Conservation (phyloP, 78 protist genomes). For the Dictyostelium intermedium region DNA sequence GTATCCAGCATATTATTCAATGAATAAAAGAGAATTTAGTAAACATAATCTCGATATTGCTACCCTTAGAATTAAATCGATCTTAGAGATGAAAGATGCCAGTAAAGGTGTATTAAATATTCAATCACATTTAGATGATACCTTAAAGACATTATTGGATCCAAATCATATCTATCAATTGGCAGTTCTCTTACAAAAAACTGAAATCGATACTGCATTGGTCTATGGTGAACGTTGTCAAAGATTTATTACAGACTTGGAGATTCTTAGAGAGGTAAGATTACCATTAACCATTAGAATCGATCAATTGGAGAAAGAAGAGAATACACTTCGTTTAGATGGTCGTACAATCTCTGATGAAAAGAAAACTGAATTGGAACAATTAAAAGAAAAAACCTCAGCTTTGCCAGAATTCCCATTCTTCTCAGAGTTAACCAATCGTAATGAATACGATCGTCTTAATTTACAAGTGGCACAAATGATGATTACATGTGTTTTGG, state of each 20-base stretch:
- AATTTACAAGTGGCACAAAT: conserved; percentile 36
- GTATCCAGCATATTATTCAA: background rate
- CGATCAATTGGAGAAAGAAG: background rate
- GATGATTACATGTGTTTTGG: conserved; percentile 53
- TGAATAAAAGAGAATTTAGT: background rate
- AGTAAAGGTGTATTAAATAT: background rate
- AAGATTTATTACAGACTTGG: conserved; percentile 34
- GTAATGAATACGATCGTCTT: conserved; percentile 53
- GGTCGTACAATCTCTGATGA: conserved; percentile 8
- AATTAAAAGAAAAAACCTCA: background rate
- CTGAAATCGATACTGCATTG: conserved; percentile 37
- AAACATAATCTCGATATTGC: conserved; percentile 19
- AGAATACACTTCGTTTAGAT: conserved; percentile 3
- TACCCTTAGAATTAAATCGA: conserved; percentile 2
- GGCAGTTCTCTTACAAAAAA: background rate
- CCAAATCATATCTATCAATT: conserved; percentile 59
- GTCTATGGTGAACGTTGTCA: conserved; percentile 76
- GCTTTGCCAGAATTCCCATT: conserved; percentile 61
- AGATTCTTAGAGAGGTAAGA: conserved; percentile 26
- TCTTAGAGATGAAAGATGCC: conserved; percentile 54
- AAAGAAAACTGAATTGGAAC: background rate
- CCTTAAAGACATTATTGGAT: conserved; percentile 28
- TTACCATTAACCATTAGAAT: conserved; percentile 11
- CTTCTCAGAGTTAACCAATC: conserved; percentile 1
- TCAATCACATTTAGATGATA: conserved; percentile 18